A percentile compares a stretch with the other conserved stretches of the same genome.
These are phyloP conservation scores for Apiotrichum mycotoxinovorans DNA, from an alignment of 1,284 basidiomycete species.

Conservation along the genomic window DNA sequence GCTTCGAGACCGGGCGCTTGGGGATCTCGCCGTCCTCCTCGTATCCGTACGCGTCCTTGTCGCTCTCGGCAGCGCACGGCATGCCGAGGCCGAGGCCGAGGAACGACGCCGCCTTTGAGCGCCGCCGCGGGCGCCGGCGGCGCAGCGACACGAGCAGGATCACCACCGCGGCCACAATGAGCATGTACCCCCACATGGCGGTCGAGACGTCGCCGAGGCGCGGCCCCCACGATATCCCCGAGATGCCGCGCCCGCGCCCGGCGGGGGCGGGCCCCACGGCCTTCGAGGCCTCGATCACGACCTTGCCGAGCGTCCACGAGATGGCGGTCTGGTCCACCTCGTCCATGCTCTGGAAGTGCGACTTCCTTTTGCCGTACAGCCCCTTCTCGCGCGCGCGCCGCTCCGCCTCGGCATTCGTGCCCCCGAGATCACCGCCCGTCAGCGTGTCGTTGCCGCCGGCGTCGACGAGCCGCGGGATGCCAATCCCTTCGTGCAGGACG, in stretches of 20 bases:
- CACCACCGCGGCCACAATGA: slow-evolving; percentile 29
- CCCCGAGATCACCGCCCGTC: slow-evolving; percentile 55
- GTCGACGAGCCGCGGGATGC: slow-evolving; percentile 87
- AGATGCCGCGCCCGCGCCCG: slow-evolving; percentile 3
- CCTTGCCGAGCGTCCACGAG: slow-evolving; percentile 96
- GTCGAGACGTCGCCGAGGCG: slow-evolving; percentile 1
- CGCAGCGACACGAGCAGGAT: slow-evolving; percentile 4
- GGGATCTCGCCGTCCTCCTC: slow-evolving; percentile 1
- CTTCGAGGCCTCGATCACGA: slow-evolving; percentile 92
- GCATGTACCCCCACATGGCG: slow-evolving; percentile 35
- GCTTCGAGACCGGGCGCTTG: slow-evolving; percentile 9
- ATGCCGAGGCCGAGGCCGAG: slow-evolving; percentile 2
- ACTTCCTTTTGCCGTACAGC: slow-evolving; percentile 49
- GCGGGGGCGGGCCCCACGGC: slow-evolving; percentile 46
- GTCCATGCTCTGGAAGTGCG: slow-evolving; percentile 86
- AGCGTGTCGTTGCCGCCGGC: slow-evolving; percentile 60
- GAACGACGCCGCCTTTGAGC: neutral
- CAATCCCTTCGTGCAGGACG: slow-evolving; percentile 92
- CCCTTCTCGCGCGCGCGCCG: slow-evolving; percentile 75
- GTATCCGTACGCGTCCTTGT: slow-evolving; percentile 4
- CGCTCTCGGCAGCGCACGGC: neutral
- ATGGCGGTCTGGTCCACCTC: slow-evolving; percentile 87
- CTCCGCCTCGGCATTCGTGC: slow-evolving; percentile 60
- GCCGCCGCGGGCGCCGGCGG: slow-evolving; percentile 4
- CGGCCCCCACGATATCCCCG: neutral